Base-by-base conservation (phyloP, 768 basidiomycete species). In the Boletus bicolor region DNA sequence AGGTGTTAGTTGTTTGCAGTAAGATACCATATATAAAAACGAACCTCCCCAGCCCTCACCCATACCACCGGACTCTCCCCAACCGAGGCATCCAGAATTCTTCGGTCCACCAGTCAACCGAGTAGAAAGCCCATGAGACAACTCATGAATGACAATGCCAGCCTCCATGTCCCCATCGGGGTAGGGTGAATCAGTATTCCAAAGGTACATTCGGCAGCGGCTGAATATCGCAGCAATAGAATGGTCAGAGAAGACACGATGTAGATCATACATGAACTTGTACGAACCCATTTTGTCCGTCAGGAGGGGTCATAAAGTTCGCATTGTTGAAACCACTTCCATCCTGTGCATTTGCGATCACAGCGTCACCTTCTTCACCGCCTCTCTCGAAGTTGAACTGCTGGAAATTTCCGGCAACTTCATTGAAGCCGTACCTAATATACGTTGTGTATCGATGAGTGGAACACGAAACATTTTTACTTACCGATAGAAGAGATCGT, bases 11-110 rank as follows among this genome's bases (percentile, higher is more conserved):
- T 30, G 24, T 15, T 5, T 44, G 49, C 6, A 54, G 9, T 5
- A 47, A 26, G 12, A 9, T 3, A 9, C 42, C 0, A 52, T 12
- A 21, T 5, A 5, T 7, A 0, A 4, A 14, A 24, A 72, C 76
- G 44, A 53, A 81, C 83, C 86, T 59, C 94, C 94, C 94, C 94
- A 97, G 14, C 94, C 94, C 74, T 97, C 93, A 61, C 95, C 95
- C 95, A 98, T 98, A 26, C 94, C 96, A 38, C 96, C 96, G 28
- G 86, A 80, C 76, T 98, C 94, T 49, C 96, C 95, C 87, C 90
- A 98, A 11, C 92, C 93, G 53, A 98, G 84, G 70, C 95, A 97
- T 3, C 89, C 91, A 32, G 92, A 94, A 75, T 96, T 91, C 51
- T 83, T 79, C 0, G 94, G 94, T 3, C 96, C 96, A 71, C 96